Percentiles rank a stretch among this genome's conserved stretches.
Conservation (phyloP, 352 stramenopile genomes). For the Phytopythium ostracodes region DNA sequence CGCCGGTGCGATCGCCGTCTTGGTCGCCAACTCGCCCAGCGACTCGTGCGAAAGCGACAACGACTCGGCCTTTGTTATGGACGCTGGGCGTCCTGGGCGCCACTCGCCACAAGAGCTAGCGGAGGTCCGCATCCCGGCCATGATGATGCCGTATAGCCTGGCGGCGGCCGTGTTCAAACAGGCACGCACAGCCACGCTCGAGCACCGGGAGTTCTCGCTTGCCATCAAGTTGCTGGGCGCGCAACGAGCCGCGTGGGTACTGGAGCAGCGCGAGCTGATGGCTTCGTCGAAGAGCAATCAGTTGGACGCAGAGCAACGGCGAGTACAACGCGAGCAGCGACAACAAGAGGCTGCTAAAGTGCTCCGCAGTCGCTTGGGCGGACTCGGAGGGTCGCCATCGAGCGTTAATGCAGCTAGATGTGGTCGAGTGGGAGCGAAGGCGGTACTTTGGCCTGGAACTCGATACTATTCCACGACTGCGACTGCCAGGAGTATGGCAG, state of each 20-base stretch:
- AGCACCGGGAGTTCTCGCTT: slow-evolving; percentile 30
- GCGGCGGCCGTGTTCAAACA: slow-evolving; percentile 48
- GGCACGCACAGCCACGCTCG: slow-evolving; percentile 42
- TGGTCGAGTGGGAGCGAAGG: not conserved
- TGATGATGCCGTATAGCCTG: slow-evolving; percentile 55
- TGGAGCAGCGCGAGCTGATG: slow-evolving; percentile 43
- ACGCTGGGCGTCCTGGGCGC: slow-evolving; percentile 30
- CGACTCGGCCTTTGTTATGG: slow-evolving; percentile 67
- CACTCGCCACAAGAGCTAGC: slow-evolving; percentile 15
- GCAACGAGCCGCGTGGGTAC: slow-evolving; percentile 39
- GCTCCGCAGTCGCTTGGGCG: slow-evolving; percentile 46
- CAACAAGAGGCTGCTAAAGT: slow-evolving; percentile 45
- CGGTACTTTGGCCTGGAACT: not conserved
- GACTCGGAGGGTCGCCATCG: slow-evolving; percentile 2
- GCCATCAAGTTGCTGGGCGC: slow-evolving; percentile 59
- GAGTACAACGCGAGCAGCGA: not conserved
- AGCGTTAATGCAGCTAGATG: not conserved
- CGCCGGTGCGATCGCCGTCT: slow-evolving; percentile 57
- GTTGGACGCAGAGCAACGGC: slow-evolving; percentile 33
- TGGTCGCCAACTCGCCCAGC: slow-evolving; percentile 54
- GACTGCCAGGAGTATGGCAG: not conserved
- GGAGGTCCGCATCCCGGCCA: slow-evolving; percentile 41
- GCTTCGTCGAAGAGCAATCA: slow-evolving; percentile 15
- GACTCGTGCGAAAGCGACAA: slow-evolving; percentile 13
- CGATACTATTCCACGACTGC: not conserved